Base-by-base conservation (phyloP, 202 grass and related monocot species). In the Digitaria exilis region DNA sequence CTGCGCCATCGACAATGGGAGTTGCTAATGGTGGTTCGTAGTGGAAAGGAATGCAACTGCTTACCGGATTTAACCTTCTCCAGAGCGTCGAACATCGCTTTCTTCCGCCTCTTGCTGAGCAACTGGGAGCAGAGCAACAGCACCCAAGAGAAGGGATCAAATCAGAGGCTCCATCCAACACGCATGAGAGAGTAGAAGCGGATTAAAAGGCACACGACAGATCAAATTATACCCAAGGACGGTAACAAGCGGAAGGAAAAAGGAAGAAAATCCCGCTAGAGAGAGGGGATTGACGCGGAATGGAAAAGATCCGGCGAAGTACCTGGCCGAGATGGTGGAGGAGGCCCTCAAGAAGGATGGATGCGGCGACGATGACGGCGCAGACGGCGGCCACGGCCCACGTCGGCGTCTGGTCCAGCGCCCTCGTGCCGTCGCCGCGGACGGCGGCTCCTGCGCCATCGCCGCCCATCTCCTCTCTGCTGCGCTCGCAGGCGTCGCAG, bases 61-160 rank as follows among this genome's bases (percentile, higher is more conserved):
- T 49, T 89, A 91, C 93, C 93, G 43, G 90, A 75, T 91, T 96
- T 93, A 65, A 96, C 82, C 84, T 93, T 96, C 90, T 96, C 90
- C 22, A 96, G 81, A 17, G 93, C 93, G 62, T 93, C 85, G 51
- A 85, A 93, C 54, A 92, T 55, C 50, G 88, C 83, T 69, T 80
- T 87, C 84, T 96, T 96, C 70, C 64, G 57, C 88, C 76, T 91
- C 86, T 85, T 79, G 71, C 18, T 85, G 71, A 96, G 79, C 84
- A 87, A 91, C 93, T 96, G 84, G 50, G 77, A 66, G 62, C 28
- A 70, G 26, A 28, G 26, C 13, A 35, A 8, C 30, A 49, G 0
- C 54, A 4, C 7, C 25, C 17, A 50, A 55, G 46, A 83, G 61
- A n/a, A n/a, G n/a, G n/a, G n/a, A 73, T 69, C 11, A 64, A 67